These are phyloP conservation scores for Quillaja saponaria DNA, from an alignment of 306 rosid species.

Conservation along the genomic window DNA sequence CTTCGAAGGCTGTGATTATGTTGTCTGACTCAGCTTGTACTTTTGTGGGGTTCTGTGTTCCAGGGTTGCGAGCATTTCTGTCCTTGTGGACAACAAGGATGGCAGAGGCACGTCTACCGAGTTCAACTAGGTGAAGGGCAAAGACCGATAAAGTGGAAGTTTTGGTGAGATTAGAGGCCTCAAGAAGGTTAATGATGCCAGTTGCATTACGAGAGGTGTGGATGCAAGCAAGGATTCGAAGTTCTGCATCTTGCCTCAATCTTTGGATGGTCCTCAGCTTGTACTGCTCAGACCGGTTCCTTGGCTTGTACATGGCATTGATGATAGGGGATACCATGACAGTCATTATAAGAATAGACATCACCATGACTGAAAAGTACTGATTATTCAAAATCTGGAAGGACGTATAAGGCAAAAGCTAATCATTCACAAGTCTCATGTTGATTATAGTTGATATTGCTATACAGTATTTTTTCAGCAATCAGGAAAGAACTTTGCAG, in stretches of 20 bases:
- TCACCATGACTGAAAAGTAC: constrained; percentile 18
- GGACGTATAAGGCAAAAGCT: not conserved
- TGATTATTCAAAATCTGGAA: constrained; percentile 29
- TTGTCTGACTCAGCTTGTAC: constrained; percentile 28
- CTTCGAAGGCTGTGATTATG: constrained; percentile 21
- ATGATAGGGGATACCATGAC: constrained; percentile 30
- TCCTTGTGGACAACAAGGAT: constrained; percentile 32
- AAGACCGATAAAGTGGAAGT: constrained; percentile 26
- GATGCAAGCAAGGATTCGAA: constrained; percentile 43
- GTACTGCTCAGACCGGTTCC: constrained; percentile 30
- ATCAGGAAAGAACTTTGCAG: not conserved
- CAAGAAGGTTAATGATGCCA: constrained; percentile 26
- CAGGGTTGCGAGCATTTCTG: not conserved
- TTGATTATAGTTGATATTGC: not conserved
- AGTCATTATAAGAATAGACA: constrained; percentile 28
- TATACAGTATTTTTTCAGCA: too few species aligned
- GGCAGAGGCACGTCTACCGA: constrained; percentile 28
- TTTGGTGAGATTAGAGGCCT: constrained; percentile 30
- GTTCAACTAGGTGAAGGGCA: constrained; percentile 43
- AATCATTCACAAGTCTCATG: not conserved
- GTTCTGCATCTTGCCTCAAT: constrained; percentile 36
- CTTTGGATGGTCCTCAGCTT: constrained; percentile 36
- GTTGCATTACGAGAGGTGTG: constrained; percentile 32
- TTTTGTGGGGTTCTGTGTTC: constrained; percentile 17
- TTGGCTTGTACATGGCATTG: constrained; percentile 34